These are phyloP conservation scores for Aspergillus tanneri DNA, from an alignment of 2,329 filamentous ascomycete genomes.

Conservation along the genomic window DNA sequence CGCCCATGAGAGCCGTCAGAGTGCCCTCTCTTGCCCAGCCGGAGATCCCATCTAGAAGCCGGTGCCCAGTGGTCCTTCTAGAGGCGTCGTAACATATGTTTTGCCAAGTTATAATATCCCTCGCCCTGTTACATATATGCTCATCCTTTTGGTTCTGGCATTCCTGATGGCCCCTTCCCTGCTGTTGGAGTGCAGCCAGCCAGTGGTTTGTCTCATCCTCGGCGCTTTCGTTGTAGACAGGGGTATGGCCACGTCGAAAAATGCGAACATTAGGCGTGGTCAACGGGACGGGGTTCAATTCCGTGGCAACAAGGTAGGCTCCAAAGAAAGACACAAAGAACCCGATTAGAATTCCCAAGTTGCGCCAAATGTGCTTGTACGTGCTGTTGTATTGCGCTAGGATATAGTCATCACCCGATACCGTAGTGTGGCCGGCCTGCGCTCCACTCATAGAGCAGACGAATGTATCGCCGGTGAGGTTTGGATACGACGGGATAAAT, in stretches of 20 bases:
- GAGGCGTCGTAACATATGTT: too few species aligned
- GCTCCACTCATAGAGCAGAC: constrained; percentile 60
- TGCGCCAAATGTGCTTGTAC: constrained; percentile 60
- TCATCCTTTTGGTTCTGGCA: too few species aligned
- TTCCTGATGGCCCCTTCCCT: too few species aligned
- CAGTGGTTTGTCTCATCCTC: too few species aligned
- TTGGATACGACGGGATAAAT: constrained; percentile 39
- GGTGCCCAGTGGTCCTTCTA: too few species aligned
- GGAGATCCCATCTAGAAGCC: too few species aligned
- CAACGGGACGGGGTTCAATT: constrained; percentile 58
- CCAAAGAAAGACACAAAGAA: constrained; percentile 60
- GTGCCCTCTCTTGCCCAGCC: too few species aligned
- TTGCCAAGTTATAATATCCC: too few species aligned
- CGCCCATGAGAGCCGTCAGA: not conserved
- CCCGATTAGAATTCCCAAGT: constrained; percentile 65
- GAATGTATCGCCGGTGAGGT: constrained; percentile 42
- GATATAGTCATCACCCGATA: constrained; percentile 62
- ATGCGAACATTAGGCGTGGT: constrained; percentile 72
- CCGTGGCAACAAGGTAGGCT: constrained; percentile 52
- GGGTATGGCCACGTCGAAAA: constrained; percentile 59
- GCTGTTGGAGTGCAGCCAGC: too few species aligned
- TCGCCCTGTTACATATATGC: too few species aligned
- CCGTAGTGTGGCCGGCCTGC: constrained; percentile 50
- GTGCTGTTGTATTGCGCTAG: constrained; percentile 56
- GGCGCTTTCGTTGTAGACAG: not conserved